phyloP scores from a whole-genome alignment of 106 monocot species.

The Alisma plantagoaquatica region DNA sequence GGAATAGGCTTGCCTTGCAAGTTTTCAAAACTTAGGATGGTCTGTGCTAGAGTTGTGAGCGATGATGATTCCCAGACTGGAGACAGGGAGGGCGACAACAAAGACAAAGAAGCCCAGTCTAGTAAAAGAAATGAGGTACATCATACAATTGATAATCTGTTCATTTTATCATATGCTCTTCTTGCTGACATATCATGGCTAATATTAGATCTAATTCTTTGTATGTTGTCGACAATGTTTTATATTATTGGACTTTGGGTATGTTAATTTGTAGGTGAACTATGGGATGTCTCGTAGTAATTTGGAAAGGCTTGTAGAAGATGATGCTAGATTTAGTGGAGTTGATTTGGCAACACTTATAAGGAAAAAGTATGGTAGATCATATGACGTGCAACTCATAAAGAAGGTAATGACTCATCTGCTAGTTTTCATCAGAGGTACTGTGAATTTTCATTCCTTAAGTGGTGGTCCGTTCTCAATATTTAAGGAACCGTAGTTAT shows the following conservation, averaged over 20 bases:
- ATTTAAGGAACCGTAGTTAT: too few relatives aligned
- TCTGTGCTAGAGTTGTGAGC: slow-evolving; percentile 33
- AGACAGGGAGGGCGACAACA: slow-evolving; percentile 26
- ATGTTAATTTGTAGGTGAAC: slow-evolving; percentile 27
- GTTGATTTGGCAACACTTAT: slow-evolving; percentile 91
- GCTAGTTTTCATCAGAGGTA: too few relatives aligned
- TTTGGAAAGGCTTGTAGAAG: slow-evolving; percentile 74
- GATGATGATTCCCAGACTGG: slow-evolving; percentile 32
- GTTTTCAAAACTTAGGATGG: slow-evolving; percentile 4
- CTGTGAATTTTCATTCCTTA: background rate
- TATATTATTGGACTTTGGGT: background rate
- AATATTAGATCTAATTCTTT: background rate
- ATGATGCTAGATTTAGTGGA: slow-evolving; percentile 82
- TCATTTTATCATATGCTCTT: background rate
- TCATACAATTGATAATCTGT: background rate
- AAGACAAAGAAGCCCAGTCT: slow-evolving; percentile 20
- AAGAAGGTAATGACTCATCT: slow-evolving; percentile 76
- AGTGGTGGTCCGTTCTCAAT: too few relatives aligned
- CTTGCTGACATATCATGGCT: background rate
- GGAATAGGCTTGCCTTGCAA: slow-evolving; percentile 14
- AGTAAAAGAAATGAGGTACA: slow-evolving; percentile 24
- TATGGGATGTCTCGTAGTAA: slow-evolving; percentile 50
- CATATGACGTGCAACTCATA: slow-evolving; percentile 96
- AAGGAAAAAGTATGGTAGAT: slow-evolving; percentile 93
- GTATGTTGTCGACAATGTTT: background rate